Conservation (phyloP, 2,329 filamentous ascomycete species). For the Hymenoscyphus scutula region DNA sequence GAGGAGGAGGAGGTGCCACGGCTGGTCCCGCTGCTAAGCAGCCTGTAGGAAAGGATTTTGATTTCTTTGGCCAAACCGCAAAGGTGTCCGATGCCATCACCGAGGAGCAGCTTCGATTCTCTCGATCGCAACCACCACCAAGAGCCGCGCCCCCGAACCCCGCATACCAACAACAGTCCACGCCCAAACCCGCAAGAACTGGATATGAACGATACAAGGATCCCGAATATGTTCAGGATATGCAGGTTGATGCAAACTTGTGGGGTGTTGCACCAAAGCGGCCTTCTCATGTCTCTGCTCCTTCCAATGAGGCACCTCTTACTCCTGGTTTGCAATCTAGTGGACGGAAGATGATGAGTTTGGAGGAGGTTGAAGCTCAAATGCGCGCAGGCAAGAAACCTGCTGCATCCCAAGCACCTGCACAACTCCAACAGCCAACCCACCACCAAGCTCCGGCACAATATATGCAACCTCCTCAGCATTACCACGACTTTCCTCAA, state of each 20-base stretch:
- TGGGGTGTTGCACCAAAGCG: constrained; percentile 78
- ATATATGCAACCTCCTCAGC: constrained; percentile 17
- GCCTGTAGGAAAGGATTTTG: constrained; percentile 84
- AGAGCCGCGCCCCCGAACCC: constrained; percentile 44
- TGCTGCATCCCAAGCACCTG: constrained; percentile 30
- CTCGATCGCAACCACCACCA: constrained; percentile 65
- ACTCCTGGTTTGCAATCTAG: constrained; percentile 37
- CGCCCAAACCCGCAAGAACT: constrained; percentile 63
- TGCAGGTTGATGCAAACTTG: constrained; percentile 88
- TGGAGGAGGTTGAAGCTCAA: constrained; percentile 94
- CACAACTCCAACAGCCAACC: constrained; percentile 30
- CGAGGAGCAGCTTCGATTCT: constrained; percentile 85
- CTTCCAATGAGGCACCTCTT: constrained; percentile 30
- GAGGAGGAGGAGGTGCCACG: constrained; percentile 37
- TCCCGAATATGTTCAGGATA: constrained; percentile 78
- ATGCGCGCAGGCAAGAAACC: constrained; percentile 67
- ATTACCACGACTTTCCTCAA: constrained; percentile 20
- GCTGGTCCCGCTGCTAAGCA: constrained; percentile 43
- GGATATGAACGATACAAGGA: constrained; percentile 93
- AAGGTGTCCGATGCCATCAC: constrained; percentile 82
- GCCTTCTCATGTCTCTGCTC: constrained; percentile 34
- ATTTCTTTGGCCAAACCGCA: constrained; percentile 93
- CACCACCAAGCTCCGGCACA: constrained; percentile 33
- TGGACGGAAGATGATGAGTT: constrained; percentile 80
- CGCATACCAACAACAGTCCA: constrained; percentile 41